phyloP scores from a whole-genome alignment of 2,329 filamentous ascomycete genomes.

The Mariannaea sp. region DNA sequence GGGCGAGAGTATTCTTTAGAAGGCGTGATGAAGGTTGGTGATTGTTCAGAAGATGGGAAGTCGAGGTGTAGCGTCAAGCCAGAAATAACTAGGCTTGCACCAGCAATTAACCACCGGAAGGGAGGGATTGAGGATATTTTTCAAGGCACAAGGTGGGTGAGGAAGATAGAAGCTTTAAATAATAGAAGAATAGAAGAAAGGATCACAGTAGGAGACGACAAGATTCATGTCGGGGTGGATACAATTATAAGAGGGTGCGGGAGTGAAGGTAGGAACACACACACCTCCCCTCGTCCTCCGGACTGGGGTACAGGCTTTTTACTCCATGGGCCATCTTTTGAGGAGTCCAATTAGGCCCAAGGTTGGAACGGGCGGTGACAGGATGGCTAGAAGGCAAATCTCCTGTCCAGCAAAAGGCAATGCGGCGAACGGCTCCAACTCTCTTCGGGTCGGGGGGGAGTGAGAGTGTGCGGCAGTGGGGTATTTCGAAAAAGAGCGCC shows the following conservation, averaged over 20 bases:
- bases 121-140: no score
- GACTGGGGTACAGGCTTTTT: conserved; percentile 36
- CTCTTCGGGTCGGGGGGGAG: no score
- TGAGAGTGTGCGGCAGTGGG: conserved; percentile 36
- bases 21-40: background rate
- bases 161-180: conserved; percentile 31
- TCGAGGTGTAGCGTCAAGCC: background rate
- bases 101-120: conserved; percentile 3
- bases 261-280: conserved; percentile 31
- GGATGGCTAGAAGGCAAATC: conserved; percentile 38
- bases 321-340: conserved; percentile 34
- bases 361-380: conserved; percentile 44
- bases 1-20: background rate
- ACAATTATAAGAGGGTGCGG: conserved; percentile 41
- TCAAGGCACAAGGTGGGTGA: conserved; percentile 21
- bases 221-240: conserved; percentile 41
- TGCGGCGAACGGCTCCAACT: conserved; percentile 39
- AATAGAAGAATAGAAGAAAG: conserved; percentile 36
- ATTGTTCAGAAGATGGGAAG: background rate
- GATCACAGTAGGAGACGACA: conserved; percentile 35
- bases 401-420: conserved; percentile 37
- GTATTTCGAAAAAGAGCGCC: conserved; percentile 31
- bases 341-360: conserved; percentile 38
- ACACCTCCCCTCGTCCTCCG: no score
- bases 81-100: conserved; percentile 3